These are phyloP conservation scores for Raffaelea arxii DNA, from an alignment of 2,329 filamentous ascomycete species.

Conservation along the genomic window DNA sequence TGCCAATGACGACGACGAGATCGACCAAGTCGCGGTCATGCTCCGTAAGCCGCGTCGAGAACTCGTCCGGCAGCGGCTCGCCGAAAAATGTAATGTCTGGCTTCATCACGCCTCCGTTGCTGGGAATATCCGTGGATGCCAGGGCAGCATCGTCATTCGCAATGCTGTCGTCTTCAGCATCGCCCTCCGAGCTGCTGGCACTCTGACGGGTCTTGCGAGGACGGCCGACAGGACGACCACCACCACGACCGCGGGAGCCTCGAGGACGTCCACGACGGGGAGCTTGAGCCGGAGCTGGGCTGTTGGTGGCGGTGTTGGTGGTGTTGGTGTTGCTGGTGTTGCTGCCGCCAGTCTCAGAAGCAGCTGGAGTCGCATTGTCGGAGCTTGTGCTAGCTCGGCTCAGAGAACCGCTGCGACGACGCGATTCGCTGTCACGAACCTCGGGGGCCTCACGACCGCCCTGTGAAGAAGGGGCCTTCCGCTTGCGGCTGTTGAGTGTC, in stretches of 20 bases:
- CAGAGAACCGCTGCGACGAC: constrained; percentile 12
- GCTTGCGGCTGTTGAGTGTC: constrained; percentile 39
- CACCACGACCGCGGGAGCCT: constrained; percentile 9
- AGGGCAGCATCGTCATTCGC: constrained; percentile 48
- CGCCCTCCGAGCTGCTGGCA: constrained; percentile 33
- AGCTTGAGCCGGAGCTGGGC: constrained; percentile 13
- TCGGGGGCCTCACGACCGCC: constrained; percentile 22
- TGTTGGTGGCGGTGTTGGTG: constrained; percentile 12
- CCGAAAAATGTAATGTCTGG: constrained; percentile 98
- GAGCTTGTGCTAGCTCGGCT: constrained; percentile 10
- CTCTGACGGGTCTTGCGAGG: constrained; percentile 28
- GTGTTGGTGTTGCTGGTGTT: too few relatives aligned
- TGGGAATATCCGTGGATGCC: constrained; percentile 27
- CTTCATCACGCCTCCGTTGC: constrained; percentile 76
- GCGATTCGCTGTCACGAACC: not conserved
- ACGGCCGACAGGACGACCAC: constrained; percentile 20
- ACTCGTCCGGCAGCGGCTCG: constrained; percentile 75
- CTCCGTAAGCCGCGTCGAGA: constrained; percentile 70
- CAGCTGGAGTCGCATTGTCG: not conserved
- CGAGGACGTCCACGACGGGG: not conserved
- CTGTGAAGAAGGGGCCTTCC: too few relatives aligned
- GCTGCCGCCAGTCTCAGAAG: too few relatives aligned
- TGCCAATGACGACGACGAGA: constrained; percentile 91
- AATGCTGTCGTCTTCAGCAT: constrained; percentile 41
- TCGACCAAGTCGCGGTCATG: constrained; percentile 74